These are phyloP conservation scores for Fusarium sp. DNA, from an alignment of 2,329 filamentous ascomycete genomes.

Conservation along the genomic window DNA sequence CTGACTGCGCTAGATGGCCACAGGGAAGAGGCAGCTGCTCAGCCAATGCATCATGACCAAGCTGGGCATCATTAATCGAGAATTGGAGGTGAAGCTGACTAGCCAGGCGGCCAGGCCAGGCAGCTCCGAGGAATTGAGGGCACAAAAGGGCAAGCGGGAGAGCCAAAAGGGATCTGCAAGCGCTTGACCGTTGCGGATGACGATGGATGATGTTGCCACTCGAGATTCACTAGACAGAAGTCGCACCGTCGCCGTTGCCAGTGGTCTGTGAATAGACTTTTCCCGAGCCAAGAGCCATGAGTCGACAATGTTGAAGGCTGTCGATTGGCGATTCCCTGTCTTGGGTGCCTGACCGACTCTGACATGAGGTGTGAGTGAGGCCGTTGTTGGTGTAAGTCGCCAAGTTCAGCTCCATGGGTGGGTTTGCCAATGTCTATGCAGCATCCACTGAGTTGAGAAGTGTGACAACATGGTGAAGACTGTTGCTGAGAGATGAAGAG, in stretches of 20 bases:
- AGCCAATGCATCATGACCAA: conserved; percentile 33
- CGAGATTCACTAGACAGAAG: not conserved
- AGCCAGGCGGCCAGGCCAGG: not conserved
- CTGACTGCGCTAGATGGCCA: conserved; percentile 5
- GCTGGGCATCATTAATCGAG: conserved; percentile 26
- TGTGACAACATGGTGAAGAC: not conserved
- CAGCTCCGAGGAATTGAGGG: not conserved
- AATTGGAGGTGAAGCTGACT: conserved; percentile 7
- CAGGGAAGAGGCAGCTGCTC: not conserved
- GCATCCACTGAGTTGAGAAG: not conserved
- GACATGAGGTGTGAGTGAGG: not conserved
- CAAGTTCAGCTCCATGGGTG: not conserved
- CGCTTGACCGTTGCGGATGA: conserved; percentile 24
- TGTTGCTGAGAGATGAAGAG: not conserved
- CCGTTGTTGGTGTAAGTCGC: not conserved
- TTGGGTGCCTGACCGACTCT: not conserved
- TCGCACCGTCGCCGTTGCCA: not conserved
- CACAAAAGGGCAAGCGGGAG: not conserved
- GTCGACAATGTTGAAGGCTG: not conserved
- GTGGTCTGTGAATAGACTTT: conserved; percentile 8
- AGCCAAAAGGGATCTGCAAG: conserved; percentile 1
- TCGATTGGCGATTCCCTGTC: not conserved
- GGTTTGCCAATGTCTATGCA: not conserved
- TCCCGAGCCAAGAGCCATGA: conserved; percentile 1
- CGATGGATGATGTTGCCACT: conserved; percentile 29